Conservation (phyloP, 1,139 yeast genomes). For the Candida sp. region DNA sequence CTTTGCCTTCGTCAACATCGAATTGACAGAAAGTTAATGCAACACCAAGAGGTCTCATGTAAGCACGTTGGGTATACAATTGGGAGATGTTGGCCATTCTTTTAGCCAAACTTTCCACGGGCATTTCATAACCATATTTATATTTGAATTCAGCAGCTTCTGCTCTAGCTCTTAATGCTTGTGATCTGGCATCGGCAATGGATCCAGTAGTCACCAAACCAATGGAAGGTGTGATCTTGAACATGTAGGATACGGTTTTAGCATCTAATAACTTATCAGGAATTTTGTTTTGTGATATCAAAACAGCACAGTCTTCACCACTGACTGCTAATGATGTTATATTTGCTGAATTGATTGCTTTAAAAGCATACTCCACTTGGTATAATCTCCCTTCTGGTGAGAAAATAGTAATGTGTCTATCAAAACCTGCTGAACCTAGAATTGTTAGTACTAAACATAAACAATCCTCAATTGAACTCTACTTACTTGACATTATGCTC, state of each 20-base stretch:
- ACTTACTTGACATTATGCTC: constrained; percentile 2
- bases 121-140: constrained; percentile 96
- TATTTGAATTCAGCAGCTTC: constrained; percentile 96
- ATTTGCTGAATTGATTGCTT: constrained; percentile 92
- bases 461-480: neutral
- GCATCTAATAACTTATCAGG: constrained; percentile 94
- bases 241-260: constrained; percentile 77
- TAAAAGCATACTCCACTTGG: constrained; percentile 97
- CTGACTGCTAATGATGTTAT: constrained; percentile 85
- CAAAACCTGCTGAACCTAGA: constrained; percentile 83
- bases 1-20: constrained; percentile 63
- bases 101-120: constrained; percentile 89
- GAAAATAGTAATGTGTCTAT: constrained; percentile 96
- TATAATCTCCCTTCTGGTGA: constrained; percentile 98
- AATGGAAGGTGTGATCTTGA: constrained; percentile 73
- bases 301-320: constrained; percentile 87
- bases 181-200: constrained; percentile 93
- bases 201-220: constrained; percentile 97
- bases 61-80: constrained; percentile 97
- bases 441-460: constrained; percentile 11
- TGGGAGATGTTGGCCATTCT: constrained; percentile 95
- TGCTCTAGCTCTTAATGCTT: constrained; percentile 83
- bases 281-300: constrained; percentile 92
- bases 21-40: constrained; percentile 85
- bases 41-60: constrained; percentile 97